Percentiles rank a stretch among this genome's conserved stretches.
Evolutionary conservation across 345 rosid species (phyloP).

Genomic region (Salix caprea): DNA sequence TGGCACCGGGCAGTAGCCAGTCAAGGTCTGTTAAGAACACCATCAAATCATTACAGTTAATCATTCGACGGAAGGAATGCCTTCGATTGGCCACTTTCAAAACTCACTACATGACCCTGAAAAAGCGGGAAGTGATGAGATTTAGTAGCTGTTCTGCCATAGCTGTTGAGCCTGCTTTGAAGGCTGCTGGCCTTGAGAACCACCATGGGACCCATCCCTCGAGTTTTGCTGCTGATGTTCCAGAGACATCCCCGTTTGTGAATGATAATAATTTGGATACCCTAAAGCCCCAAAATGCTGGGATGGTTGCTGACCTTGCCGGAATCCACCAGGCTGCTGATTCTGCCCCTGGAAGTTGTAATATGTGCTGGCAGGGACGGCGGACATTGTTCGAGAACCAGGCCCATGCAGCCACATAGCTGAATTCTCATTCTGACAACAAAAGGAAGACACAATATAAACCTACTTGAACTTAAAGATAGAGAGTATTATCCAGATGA

Average conservation of each 20-base stretch:
- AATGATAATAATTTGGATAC: conserved; percentile 82
- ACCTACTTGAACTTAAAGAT: not conserved
- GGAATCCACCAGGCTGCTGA: conserved; percentile 69
- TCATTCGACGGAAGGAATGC: conserved; percentile 20
- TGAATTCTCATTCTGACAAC: conserved; percentile 69
- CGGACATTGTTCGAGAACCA: conserved; percentile 71
- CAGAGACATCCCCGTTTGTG: conserved; percentile 64
- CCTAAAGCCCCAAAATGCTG: conserved; percentile 78
- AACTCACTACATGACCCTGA: conserved; percentile 48
- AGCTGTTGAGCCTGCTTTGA: conserved; percentile 85
- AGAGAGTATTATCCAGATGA: not conserved
- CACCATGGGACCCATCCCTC: conserved; percentile 61
- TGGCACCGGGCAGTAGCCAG: conserved; percentile 47
- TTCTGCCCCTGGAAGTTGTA: conserved; percentile 87
- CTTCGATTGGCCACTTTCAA: conserved; percentile 35
- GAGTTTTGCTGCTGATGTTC: conserved; percentile 92
- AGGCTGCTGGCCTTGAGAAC: conserved; percentile 77
- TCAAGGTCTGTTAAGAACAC: conserved; percentile 28
- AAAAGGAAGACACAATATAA: conserved; percentile 1
- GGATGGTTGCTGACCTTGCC: conserved; percentile 87
- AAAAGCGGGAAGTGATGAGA: conserved; percentile 40
- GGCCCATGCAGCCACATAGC: conserved; percentile 85
- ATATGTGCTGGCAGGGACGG: conserved; percentile 67
- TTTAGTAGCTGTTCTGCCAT: conserved; percentile 92
- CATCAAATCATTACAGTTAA: conserved; percentile 13